Evolutionary conservation across 2,329 filamentous ascomycete species (phyloP), one percentile per base, ranked within the genome.

Genomic region (Decorospora gaudefroyi): DNA sequence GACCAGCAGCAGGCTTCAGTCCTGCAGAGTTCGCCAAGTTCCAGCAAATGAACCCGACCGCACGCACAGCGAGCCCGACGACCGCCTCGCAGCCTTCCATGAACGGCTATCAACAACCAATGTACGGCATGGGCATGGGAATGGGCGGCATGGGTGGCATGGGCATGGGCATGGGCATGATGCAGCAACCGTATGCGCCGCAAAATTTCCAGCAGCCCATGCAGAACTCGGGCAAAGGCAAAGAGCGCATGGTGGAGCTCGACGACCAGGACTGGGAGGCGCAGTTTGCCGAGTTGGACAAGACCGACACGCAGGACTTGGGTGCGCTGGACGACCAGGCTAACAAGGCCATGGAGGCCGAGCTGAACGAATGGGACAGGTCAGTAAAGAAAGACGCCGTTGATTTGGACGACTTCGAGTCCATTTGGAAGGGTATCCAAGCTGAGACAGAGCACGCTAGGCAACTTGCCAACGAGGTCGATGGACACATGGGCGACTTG

Each of bases 241-340:
- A 95, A 72, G 83, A 76, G 4, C 75, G 81, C 23, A 82, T 97
- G 74, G 86, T 97, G 9, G 93, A 97, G 74, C 81, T 97, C 16
- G 90, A 96, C 67, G 92, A 99, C 60, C 71, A 86, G 64, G 87
- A 95, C 65, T 97, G 93, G 93, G 92, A 97, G 72, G 89, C 90
- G 61, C 90, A 97, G 70, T 99, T 99, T 70, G 88, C 90, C 44
- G 84, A 93, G 71, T 85, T 96, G 67, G 89, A 92, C 68, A 74
- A 86, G 51, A 77, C 84, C 49, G 80, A 85, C 64, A 71, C 78
- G 50, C 69, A 72, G 18, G 54, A 73, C 59, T 66, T 74, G 40
- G 70, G 78, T 43, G 68, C 76, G 42, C 70, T 81, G 44, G 82
- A 84, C 51, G 76, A 74, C 23, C 76, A 85, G 64, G 87, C 88